phyloP scores from a whole-genome alignment of 2,329 filamentous ascomycete genomes.

The Fonsecaea multimorphosa region DNA sequence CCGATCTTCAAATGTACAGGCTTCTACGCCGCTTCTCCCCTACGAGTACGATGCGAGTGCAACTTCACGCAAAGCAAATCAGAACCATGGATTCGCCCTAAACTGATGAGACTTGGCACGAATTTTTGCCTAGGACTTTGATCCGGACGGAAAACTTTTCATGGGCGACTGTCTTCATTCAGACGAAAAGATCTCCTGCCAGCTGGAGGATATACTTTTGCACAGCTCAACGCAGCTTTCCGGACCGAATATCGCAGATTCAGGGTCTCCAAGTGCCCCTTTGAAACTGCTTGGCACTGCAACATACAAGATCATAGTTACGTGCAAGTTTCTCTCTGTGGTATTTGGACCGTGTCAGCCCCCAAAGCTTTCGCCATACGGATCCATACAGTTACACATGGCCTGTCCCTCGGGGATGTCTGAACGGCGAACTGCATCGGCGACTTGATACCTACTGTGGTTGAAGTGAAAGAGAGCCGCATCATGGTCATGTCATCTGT shows the following conservation, averaged over 20 bases:
- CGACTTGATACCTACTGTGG: not conserved
- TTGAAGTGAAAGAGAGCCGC: slow-evolving; percentile 5
- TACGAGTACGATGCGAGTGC: not conserved
- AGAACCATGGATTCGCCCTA: not conserved
- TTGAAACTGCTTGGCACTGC: slow-evolving; percentile 3
- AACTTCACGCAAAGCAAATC: not conserved
- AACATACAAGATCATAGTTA: not conserved
- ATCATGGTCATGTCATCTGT: slow-evolving; percentile 6
- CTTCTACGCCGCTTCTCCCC: not conserved
- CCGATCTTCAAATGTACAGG: not conserved
- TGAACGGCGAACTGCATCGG: slow-evolving; percentile 16
- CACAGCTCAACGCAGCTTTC: not conserved
- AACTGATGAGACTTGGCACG: not conserved
- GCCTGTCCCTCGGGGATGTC: slow-evolving; percentile 19
- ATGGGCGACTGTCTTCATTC: not conserved
- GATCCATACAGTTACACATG: not conserved
- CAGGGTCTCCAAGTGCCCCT: not conserved
- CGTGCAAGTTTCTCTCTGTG: slow-evolving; percentile 1
- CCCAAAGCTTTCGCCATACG: not conserved
- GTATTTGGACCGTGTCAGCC: not conserved
- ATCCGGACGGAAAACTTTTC: not conserved
- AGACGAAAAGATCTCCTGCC: not conserved
- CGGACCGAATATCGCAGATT: not conserved
- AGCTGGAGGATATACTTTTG: not conserved
- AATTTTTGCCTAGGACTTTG: not conserved